These are phyloP conservation scores for Musa beccarii DNA, from an alignment of 176 grass and related monocot genomes.

Conservation along the genomic window DNA sequence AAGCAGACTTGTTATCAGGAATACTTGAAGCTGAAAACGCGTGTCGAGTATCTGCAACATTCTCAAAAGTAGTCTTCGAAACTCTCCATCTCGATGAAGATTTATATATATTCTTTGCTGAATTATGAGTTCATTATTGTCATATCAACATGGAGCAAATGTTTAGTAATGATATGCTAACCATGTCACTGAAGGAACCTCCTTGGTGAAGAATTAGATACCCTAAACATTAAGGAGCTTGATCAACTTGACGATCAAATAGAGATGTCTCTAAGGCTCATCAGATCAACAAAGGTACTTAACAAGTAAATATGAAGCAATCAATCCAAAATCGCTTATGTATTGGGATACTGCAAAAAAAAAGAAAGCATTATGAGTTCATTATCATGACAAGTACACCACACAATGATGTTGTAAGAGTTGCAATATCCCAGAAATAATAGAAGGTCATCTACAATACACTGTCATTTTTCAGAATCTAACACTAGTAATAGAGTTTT, in stretches of 20 bases:
- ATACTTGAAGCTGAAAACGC: conserved; percentile 62
- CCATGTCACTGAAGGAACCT: conserved; percentile 43
- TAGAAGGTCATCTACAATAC: too few species aligned
- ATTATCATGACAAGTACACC: too few species aligned
- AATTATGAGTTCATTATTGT: too few species aligned
- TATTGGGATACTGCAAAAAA: too few species aligned
- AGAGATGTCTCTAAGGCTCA: conserved; percentile 57
- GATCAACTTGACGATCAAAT: conserved; percentile 70
- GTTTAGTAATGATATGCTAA: not conserved
- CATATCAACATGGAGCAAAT: not conserved
- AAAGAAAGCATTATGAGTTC: too few species aligned
- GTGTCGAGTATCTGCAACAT: conserved; percentile 54
- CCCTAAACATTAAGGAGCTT: conserved; percentile 40
- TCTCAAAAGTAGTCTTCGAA: conserved; percentile 49
- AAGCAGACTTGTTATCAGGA: conserved; percentile 68
- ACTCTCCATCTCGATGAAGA: not conserved
- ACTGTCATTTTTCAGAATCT: too few species aligned
- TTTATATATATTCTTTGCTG: not conserved
- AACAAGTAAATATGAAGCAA: too few species aligned
- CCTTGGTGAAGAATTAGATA: conserved; percentile 71
- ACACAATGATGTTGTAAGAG: too few species aligned
- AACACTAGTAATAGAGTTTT: too few species aligned
- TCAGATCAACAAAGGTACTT: conserved; percentile 72
- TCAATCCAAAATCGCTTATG: too few species aligned
- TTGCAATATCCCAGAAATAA: too few species aligned